phyloP scores from a whole-genome alignment of 371 early-diverging fungal species.

The Ordospora pajunii region DNA sequence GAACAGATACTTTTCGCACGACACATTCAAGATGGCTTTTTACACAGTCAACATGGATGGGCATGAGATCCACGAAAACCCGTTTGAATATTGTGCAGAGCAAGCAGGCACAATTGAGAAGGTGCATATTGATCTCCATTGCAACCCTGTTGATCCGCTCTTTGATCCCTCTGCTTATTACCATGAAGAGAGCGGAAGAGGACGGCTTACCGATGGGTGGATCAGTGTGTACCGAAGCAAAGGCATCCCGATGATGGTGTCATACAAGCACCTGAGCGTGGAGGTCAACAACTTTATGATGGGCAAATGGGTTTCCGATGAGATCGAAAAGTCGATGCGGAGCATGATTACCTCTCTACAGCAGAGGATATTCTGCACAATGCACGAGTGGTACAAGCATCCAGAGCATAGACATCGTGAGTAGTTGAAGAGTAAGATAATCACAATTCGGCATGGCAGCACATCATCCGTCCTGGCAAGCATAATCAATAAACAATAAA shows the following conservation, averaged over 20 bases:
- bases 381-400: conserved; percentile 54
- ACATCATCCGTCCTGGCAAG: not conserved
- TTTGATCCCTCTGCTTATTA: conserved; percentile 17
- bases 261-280: conserved; percentile 58
- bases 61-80: conserved; percentile 25
- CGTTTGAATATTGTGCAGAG: conserved; percentile 18
- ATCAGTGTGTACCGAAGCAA: not conserved
- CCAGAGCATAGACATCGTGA: conserved; percentile 44
- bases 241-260: conserved; percentile 39
- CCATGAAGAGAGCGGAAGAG: conserved; percentile 4
- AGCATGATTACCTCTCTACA: conserved; percentile 53
- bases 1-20: conserved; percentile 51
- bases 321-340: conserved; percentile 42
- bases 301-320: conserved; percentile 51
- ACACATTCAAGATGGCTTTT: conserved; percentile 53
- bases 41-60: conserved; percentile 19
- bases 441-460: not conserved
- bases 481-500: not conserved
- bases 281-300: conserved; percentile 55
- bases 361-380: conserved; percentile 48
- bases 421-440: conserved; percentile 45
- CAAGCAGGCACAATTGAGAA: conserved; percentile 15
- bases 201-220: not conserved
- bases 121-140: not conserved
- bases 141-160: not conserved